Conservation (phyloP, 352 stramenopile genomes). For the Hyaloperonospora brassicae region DNA sequence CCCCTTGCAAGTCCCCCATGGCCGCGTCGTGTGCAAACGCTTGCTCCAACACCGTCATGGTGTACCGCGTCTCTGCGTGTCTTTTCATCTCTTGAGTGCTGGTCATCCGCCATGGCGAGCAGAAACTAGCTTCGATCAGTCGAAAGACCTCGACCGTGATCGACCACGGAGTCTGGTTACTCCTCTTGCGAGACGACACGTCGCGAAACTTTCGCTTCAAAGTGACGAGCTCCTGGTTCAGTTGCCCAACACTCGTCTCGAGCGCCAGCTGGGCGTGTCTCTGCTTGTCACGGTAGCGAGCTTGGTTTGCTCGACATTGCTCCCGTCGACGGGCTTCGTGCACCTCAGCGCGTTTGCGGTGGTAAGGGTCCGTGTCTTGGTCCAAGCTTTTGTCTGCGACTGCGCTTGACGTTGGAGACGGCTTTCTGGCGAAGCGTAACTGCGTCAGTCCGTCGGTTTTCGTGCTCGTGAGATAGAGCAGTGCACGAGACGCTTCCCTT, state of each 20-base stretch:
- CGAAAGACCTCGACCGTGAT: conserved; percentile 12
- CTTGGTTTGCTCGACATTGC: conserved; percentile 26
- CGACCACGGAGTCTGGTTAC: conserved; percentile 15
- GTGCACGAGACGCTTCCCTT: no score
- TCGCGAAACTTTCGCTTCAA: conserved; percentile 15
- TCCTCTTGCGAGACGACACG: conserved; percentile 15
- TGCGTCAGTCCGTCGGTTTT: no score
- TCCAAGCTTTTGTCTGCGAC: no score
- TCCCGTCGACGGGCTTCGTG: conserved; percentile 4
- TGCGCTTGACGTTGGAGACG: no score
- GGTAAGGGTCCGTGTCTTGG: no score
- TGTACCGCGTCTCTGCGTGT: conserved; percentile 4
- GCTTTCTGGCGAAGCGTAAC: no score
- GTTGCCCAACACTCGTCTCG: conserved; percentile 10
- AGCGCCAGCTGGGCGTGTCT: conserved; percentile 6
- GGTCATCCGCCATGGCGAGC: conserved; percentile 5
- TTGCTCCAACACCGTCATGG: conserved; percentile 6
- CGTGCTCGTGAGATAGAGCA: no score
- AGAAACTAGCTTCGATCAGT: conserved; percentile 14
- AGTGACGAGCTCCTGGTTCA: conserved; percentile 9
- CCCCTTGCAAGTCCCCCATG: conserved; percentile 12
- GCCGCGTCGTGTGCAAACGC: conserved; percentile 10
- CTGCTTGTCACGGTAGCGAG: conserved; percentile 21
- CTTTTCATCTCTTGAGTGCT: conserved; percentile 9
- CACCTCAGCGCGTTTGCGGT: no score